These are phyloP conservation scores for Citrullus mucosospermus DNA, from an alignment of 306 rosid species.

Conservation along the genomic window DNA sequence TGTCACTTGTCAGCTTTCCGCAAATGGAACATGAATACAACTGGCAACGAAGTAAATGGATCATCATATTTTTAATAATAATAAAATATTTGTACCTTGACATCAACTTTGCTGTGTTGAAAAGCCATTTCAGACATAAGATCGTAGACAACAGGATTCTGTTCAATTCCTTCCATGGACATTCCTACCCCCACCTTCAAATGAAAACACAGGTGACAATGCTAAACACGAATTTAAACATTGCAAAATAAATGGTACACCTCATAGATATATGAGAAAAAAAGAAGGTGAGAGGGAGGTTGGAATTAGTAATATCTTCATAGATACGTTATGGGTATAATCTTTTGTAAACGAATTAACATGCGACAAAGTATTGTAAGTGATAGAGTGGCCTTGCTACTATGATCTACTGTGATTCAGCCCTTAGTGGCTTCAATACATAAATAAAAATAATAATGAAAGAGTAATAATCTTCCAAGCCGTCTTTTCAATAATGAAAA, in stretches of 20 bases:
- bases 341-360: too few species aligned
- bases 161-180: slow-evolving; percentile 96
- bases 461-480: background rate
- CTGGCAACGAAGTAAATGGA: background rate
- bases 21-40: background rate
- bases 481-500: background rate
- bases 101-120: slow-evolving; percentile 48
- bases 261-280: background rate
- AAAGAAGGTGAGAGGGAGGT: background rate
- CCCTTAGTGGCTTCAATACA: too few species aligned
- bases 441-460: too few species aligned
- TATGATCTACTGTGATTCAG: background rate
- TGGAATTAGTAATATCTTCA: background rate
- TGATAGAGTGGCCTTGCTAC: background rate
- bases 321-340: background rate
- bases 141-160: slow-evolving; percentile 78
- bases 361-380: background rate
- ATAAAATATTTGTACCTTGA: slow-evolving; percentile 32
- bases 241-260: background rate
- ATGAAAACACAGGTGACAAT: slow-evolving; percentile 11
- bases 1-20: background rate
- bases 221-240: background rate
- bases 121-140: slow-evolving; percentile 93
- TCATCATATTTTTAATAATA: background rate
- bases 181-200: slow-evolving; percentile 84